phyloP scores from a whole-genome alignment of 2,329 filamentous ascomycete species.

The Colletotrichum theobromicola region DNA sequence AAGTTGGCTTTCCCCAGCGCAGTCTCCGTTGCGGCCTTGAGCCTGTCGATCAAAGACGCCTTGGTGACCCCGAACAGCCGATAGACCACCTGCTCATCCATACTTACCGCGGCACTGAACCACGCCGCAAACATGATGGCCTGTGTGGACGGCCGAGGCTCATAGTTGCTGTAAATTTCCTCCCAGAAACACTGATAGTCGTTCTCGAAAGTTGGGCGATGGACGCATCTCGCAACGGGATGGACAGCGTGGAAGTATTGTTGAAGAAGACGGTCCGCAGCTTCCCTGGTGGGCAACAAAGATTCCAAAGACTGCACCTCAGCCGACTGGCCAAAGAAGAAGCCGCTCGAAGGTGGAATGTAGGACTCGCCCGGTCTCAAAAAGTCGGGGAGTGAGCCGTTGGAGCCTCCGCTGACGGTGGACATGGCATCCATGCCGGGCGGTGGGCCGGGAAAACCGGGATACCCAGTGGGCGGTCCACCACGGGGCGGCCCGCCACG shows the following conservation, averaged over 20 bases:
- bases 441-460: constrained; percentile 17
- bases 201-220: constrained; percentile 69
- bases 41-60: constrained; percentile 61
- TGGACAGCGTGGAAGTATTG: constrained; percentile 75
- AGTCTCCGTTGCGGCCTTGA: constrained; percentile 70
- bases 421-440: constrained; percentile 24
- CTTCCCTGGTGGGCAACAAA: constrained; percentile 62
- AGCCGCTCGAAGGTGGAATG: constrained; percentile 70
- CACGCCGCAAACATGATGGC: constrained; percentile 73
- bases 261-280: constrained; percentile 66
- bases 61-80: constrained; percentile 61
- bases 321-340: constrained; percentile 65
- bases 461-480: constrained; percentile 23
- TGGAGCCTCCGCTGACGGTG: constrained; percentile 28
- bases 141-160: constrained; percentile 69
- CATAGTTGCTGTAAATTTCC: constrained; percentile 60
- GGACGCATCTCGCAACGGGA: constrained; percentile 69
- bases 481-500: constrained; percentile 20
- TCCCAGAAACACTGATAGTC: constrained; percentile 72
- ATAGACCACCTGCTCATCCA: constrained; percentile 59
- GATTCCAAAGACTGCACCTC: constrained; percentile 58
- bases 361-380: constrained; percentile 70
- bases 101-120: constrained; percentile 72
- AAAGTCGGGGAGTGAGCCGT: constrained; percentile 51
- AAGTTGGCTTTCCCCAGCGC: constrained; percentile 74